Evolutionary conservation across 164 flowering plant species (phyloP), one percentile per base, ranked within the genome.

Genomic region (Aristolochia californica): DNA sequence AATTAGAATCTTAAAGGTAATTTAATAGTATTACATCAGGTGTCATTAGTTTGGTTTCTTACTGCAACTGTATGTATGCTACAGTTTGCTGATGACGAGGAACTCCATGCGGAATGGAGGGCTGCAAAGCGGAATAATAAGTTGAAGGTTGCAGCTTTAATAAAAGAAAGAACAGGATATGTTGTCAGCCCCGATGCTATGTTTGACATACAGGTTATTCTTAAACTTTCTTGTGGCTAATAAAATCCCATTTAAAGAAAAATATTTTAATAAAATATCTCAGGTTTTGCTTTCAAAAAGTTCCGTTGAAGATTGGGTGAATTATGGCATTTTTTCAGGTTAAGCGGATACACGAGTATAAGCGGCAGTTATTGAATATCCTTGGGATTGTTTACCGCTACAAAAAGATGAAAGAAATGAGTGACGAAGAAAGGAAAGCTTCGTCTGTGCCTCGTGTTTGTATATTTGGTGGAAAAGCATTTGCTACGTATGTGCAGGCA

Each of bases 401-500:
- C 74, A 91, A 83, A 67, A 78, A 76, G 75, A 88, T 91, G 98
- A 91, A 91, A 77, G 98, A 86, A 78, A 80, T 84, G 98, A 80
- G 61, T 63, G 80, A 80, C 21, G 68, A 57, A 52, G 96, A 88
- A 60, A 81, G 98, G 74, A 72, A 80, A 63, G 72, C 21, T 7
- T 79, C 70, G 62, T 84, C 74, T 75, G 93, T 78, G 65, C 98
- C 98, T 21, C 79, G 98, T 59, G 96, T 91, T 50, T 88, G 98
- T 69, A 82, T 91, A 63, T 86, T 91, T 78, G 98, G 98, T 51
- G 98, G 98, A 50, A 91, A 91, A 75, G 98, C 98, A 53, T 91
- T 91, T 78, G 80, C 98, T 18, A 91, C 96, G 17, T 91, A 91
- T 66, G 81, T 80, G 55, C 96, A 91, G 64, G 98, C 98, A 45